A percentile compares a stretch with the other conserved stretches of the same genome.
phyloP scores from a whole-genome alignment of 2,329 filamentous ascomycete genomes.

The Pyrenochaeta sp. region DNA sequence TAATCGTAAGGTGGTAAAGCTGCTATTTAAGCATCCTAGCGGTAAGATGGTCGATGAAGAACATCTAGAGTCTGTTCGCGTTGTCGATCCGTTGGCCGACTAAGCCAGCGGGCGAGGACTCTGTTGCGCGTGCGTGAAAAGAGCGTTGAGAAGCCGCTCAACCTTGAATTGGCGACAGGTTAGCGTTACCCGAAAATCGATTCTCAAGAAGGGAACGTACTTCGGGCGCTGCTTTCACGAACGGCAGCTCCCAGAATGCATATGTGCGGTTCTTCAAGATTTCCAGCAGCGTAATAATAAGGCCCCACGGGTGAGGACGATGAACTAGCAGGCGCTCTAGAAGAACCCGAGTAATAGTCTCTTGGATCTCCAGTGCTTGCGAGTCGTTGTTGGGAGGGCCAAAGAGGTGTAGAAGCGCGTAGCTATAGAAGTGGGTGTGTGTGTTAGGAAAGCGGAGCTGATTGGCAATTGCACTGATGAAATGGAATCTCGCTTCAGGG shows the following conservation, averaged over 20 bases:
- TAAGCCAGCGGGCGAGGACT: constrained; percentile 54
- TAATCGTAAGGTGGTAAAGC: constrained; percentile 36
- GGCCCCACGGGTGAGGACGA: constrained; percentile 94
- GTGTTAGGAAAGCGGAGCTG: constrained; percentile 90
- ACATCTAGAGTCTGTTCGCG: constrained; percentile 1
- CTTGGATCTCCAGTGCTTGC: constrained; percentile 78
- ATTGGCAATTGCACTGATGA: constrained; percentile 85
- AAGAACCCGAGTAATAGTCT: constrained; percentile 89
- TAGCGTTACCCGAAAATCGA: constrained; percentile 16
- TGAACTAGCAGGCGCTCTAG: constrained; percentile 87
- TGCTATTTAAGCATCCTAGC: constrained; percentile 1
- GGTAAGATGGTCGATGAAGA: constrained; percentile 4
- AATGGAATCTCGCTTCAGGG: constrained; percentile 82
- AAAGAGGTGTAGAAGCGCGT: constrained; percentile 84
- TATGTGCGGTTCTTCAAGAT: constrained; percentile 91
- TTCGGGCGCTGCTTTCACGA: constrained; percentile 89
- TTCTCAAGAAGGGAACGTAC: constrained; percentile 48
- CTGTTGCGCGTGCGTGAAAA: constrained; percentile 57
- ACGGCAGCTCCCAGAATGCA: constrained; percentile 90
- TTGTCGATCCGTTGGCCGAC: constrained; percentile 5
- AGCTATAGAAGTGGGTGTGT: constrained; percentile 92
- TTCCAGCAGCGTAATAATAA: constrained; percentile 87
- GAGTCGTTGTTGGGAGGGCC: constrained; percentile 64
- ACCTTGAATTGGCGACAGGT: constrained; percentile 46
- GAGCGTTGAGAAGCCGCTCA: constrained; percentile 55